These are phyloP conservation scores for Hortaea werneckii DNA, from an alignment of 2,329 filamentous ascomycete genomes.

Conservation along the genomic window DNA sequence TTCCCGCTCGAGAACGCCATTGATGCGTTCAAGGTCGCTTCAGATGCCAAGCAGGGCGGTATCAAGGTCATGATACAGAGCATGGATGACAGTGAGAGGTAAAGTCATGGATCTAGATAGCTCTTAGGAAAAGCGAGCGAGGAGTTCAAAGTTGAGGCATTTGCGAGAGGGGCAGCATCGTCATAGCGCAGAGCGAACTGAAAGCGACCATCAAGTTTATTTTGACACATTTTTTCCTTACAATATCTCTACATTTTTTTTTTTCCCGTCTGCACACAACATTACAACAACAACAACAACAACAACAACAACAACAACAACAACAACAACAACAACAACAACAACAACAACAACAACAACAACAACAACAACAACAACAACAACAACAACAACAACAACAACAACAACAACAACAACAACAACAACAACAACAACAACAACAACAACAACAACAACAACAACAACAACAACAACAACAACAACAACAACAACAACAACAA, in stretches of 20 bases:
- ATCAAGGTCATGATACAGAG: constrained; percentile 96
- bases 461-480: not conserved
- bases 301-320: too few relatives aligned
- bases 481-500: too few relatives aligned
- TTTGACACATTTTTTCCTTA: not conserved
- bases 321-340: not conserved
- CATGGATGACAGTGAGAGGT: constrained; percentile 29
- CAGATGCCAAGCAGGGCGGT: constrained; percentile 81
- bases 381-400: not conserved
- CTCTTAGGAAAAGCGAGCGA: too few relatives aligned
- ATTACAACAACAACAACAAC: not conserved
- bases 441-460: not conserved
- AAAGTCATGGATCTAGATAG: not conserved
- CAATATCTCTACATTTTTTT: too few relatives aligned
- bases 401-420: not conserved
- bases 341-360: not conserved
- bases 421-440: too few relatives aligned
- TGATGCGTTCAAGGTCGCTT: constrained; percentile 80
- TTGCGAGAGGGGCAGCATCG: not conserved
- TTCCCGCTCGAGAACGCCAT: constrained; percentile 78
- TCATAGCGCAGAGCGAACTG: not conserved
- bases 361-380: too few relatives aligned
- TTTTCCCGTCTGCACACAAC: too few relatives aligned
- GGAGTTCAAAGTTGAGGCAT: not conserved
- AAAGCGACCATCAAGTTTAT: not conserved